These are phyloP conservation scores for Aspergillus taichungensis DNA, from an alignment of 495 filamentous ascomycete genomes.

Conservation along the genomic window DNA sequence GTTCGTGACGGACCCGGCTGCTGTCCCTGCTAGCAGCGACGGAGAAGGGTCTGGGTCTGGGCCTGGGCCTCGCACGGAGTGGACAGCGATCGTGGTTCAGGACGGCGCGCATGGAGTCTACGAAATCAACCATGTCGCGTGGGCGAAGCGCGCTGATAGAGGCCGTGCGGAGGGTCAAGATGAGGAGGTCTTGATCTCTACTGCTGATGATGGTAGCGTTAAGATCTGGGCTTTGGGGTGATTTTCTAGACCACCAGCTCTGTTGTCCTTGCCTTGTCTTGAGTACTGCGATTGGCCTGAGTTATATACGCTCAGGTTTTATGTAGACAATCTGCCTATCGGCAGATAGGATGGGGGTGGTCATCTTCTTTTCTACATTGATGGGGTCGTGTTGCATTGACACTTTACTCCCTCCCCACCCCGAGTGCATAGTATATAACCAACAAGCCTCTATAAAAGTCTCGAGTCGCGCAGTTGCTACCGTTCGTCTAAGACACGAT, in stretches of 20 bases:
- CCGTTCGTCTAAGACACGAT: no score
- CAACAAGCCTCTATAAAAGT: no score
- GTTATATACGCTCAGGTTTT: no score
- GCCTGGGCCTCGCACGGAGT: slow-evolving; percentile 38
- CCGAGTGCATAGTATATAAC: no score
- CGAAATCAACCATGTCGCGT: slow-evolving; percentile 84
- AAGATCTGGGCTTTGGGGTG: slow-evolving; percentile 55
- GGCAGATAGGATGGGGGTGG: no score
- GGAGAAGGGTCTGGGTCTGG: slow-evolving; percentile 3
- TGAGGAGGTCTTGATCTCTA: slow-evolving; percentile 69
- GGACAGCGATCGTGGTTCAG: slow-evolving; percentile 57
- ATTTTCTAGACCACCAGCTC: slow-evolving; percentile 4
- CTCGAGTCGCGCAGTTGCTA: no score
- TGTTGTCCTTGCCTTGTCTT: no score
- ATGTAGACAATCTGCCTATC: no score
- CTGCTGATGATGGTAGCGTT: slow-evolving; percentile 72
- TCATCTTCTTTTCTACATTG: no score
- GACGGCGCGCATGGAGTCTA: slow-evolving; percentile 77
- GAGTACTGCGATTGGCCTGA: no score
- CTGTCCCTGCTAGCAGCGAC: slow-evolving; percentile 13
- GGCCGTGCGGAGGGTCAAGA: slow-evolving; percentile 27
- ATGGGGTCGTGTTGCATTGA: background rate
- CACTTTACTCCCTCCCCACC: background rate
- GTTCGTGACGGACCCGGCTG: slow-evolving; percentile 23
- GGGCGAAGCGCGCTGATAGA: slow-evolving; percentile 47